phyloP scores from a whole-genome alignment of 78 protist genomes.

The Isochrysis galbana region DNA sequence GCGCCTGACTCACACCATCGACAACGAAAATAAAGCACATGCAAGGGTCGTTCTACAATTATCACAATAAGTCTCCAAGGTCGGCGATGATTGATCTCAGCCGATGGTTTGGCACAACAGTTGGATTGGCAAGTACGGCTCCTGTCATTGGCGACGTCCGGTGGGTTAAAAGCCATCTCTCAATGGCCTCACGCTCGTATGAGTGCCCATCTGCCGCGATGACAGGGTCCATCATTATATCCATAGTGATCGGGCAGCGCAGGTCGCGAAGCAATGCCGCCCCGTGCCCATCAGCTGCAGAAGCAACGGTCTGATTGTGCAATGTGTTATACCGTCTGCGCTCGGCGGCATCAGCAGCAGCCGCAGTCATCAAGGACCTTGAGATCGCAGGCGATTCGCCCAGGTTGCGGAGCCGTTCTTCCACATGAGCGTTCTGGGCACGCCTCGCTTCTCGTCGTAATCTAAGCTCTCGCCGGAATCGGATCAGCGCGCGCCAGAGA shows the following conservation, averaged over 20 bases:
- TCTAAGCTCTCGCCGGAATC: background rate
- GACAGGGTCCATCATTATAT: background rate
- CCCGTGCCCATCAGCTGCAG: too few species aligned
- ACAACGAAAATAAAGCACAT: too few species aligned
- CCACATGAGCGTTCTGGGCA: background rate
- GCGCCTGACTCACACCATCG: too few species aligned
- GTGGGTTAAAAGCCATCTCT: background rate
- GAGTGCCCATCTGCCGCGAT: background rate
- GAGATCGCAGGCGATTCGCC: background rate
- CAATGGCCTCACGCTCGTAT: background rate
- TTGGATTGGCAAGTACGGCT: background rate
- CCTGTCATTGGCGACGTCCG: background rate
- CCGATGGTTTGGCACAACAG: background rate
- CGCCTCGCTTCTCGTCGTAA: background rate
- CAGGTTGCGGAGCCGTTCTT: background rate
- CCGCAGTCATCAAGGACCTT: background rate
- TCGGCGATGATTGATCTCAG: background rate
- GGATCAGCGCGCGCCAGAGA: background rate
- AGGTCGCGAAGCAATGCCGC: background rate
- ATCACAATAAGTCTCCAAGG: too few species aligned
- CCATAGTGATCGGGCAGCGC: background rate
- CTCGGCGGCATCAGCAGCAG: background rate
- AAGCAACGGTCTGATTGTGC: too few species aligned
- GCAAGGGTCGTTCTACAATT: too few species aligned
- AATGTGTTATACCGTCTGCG: too few species aligned